Evolutionary conservation across 2,329 filamentous ascomycete species (phyloP).

Genomic region (Escovopsis sp.): DNA sequence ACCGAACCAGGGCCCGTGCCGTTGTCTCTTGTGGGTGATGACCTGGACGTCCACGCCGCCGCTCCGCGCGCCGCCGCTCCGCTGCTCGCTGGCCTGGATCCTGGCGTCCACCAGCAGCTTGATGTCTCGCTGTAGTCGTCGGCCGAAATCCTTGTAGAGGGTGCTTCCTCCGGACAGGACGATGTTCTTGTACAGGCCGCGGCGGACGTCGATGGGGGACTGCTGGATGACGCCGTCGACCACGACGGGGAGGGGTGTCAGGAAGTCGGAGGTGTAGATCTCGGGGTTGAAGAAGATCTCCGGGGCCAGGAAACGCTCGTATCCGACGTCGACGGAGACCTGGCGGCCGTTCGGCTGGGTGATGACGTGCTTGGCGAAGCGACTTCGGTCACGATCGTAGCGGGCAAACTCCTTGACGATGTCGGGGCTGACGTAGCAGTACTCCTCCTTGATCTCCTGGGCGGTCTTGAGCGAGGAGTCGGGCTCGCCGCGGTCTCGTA

Average conservation of each 20-base stretch:
- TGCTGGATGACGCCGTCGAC: conserved; percentile 96
- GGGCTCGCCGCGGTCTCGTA: conserved; percentile 89
- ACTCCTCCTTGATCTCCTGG: conserved; percentile 96
- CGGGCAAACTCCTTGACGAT: conserved; percentile 97
- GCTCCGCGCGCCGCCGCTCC: conserved; percentile 82
- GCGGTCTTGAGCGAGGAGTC: conserved; percentile 96
- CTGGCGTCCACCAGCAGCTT: conserved; percentile 87
- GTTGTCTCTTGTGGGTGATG: conserved; percentile 92
- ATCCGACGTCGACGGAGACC: conserved; percentile 81
- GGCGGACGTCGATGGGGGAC: conserved; percentile 90
- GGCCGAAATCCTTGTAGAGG: conserved; percentile 95
- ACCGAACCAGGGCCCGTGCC: conserved; percentile 97
- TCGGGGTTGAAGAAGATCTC: conserved; percentile 99
- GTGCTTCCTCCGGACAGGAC: conserved; percentile 94
- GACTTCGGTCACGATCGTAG: conserved; percentile 83
- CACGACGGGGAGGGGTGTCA: conserved; percentile 85
- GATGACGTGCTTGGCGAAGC: conserved; percentile 83
- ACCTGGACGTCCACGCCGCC: conserved; percentile 94
- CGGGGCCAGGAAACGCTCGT: conserved; percentile 93
- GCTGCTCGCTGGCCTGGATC: conserved; percentile 81
- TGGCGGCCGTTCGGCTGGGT: conserved; percentile 73
- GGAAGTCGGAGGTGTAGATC: conserved; percentile 97
- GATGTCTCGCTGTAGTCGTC: conserved; percentile 91
- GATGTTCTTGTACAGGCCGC: conserved; percentile 99
- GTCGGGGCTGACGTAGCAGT: conserved; percentile 96